A percentile compares a stretch with the other conserved stretches of the same genome.
Conservation (phyloP, 176 grass and related monocot genomes). For the Rhynchospora pubera region DNA sequence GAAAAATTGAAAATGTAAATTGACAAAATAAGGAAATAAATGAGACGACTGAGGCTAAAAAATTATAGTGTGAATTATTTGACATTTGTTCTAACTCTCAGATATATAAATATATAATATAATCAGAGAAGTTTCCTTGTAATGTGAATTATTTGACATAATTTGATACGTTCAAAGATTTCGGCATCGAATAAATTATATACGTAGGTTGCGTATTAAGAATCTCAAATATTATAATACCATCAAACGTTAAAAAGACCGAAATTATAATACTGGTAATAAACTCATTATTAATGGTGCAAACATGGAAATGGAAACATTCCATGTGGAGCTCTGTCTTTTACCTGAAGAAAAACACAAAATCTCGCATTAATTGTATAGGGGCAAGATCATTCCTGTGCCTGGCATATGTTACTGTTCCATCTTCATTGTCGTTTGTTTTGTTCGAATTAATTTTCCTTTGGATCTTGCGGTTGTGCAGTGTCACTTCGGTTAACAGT, state of each 20-base stretch:
- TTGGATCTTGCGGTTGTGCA: neutral
- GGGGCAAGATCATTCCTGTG: neutral
- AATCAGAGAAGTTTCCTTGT: too few relatives aligned
- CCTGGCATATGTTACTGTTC: neutral
- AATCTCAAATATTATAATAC: neutral
- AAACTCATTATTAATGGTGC: neutral
- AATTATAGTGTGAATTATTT: neutral
- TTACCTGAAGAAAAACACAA: neutral
- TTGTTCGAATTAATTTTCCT: neutral
- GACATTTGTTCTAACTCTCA: too few relatives aligned
- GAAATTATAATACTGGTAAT: neutral
- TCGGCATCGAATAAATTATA: neutral
- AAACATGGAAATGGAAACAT: neutral
- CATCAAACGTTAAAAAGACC: neutral
- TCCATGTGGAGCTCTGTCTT: conserved; percentile 2
- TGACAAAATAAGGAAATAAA: too few relatives aligned
- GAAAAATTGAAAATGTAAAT: too few relatives aligned
- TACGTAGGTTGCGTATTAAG: neutral
- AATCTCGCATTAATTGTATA: neutral
- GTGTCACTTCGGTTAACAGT: neutral
- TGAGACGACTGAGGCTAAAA: too few relatives aligned
- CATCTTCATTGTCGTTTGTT: conserved; percentile 3
- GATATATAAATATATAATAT: too few relatives aligned
- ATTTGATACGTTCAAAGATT: neutral
- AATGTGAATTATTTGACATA: neutral